Base-by-base conservation (phyloP, 352 stramenopile species). In the Thalassiosira exigua region DNA sequence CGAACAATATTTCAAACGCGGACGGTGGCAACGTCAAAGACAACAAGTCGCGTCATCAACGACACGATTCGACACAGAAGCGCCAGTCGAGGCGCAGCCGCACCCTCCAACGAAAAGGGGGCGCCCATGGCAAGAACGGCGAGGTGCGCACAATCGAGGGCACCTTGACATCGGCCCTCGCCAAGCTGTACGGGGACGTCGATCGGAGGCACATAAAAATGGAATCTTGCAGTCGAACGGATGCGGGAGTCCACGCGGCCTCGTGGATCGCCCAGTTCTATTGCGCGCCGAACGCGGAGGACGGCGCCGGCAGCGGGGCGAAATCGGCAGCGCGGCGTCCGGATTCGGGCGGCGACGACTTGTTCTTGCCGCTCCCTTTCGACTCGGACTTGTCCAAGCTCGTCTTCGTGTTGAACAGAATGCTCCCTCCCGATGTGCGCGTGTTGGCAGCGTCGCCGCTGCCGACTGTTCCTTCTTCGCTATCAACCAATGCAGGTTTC, bases 111-210 rank as follows among this genome's bases (percentile, higher is more conserved):
- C 66, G 72, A 4, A 82, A 82, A 69, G 73, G 72, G 19, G 33
- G 60, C 33, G 42, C 26, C n/a, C 46, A 50, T 54, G 32, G 24
- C 2, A 75, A 67, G 62, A 44, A 46, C 12, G 44, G 56, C 33
- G 65, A 19, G 26, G 36, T 84, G 29, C 53, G 79, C 7, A 79
- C 79, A 24, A 73, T 86, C 21, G 74, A 86, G 1, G 36, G 68
- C 12, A 69, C 60, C 39, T 65, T 86, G 36, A 36, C 41, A 50
- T 53, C 54, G 19, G 41, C 62, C 5, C 64, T 94, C 29, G 82
- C 88, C 7, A 91, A 90, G 60, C 9, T 94, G 9, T 92, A 88
- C 66, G 86, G 88, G 1, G 85, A 92, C 70, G 62, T 94, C n/a
- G 53, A 89, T 75, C 73, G 69, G 50, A 51, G 74, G 17, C 48